Base-by-base conservation (phyloP, 495 filamentous ascomycete species). In the Aspergillus ostianus region DNA sequence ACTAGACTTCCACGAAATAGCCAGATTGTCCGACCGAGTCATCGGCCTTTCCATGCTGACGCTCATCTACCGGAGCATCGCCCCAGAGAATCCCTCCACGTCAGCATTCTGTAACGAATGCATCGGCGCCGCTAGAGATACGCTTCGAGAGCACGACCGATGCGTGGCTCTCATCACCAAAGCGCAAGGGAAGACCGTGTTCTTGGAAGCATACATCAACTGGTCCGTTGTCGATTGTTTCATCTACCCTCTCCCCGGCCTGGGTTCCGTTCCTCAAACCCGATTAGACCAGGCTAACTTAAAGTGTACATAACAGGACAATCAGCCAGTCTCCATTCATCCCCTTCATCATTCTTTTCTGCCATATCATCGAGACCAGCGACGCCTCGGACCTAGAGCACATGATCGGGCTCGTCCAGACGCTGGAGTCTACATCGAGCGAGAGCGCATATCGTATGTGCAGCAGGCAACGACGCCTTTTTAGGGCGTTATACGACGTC, bases 331-430 rank as follows among this genome's bases (percentile, higher is more conserved):
- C 53, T 1, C 64, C 65, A 0, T 68, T 68, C 20, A 56, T 57
- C 13, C 65, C 65, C 17, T 65, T 64, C 52, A 64, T 62, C 30
- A 41, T 67, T 20, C 58, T 67, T 2, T 62, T 67, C 61, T 67
- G 61, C 61, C 52, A 67, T 48, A 58, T 58, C 30, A 59, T 68
- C 30, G 65, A 68, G 27, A 65, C 62, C 1, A 32, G 46, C 18
- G 54, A 63, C 0, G 51, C 47, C 3, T 46, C 50, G 8, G 62
- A 68, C 29, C 62, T 68, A 13, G 27, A 45, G 1, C 47, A 41
- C 41, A 55, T 68, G 51, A 44, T 46, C 20, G 44, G 26, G 3
- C 41, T 65, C 26, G 62, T 68, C 51, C 41, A 60, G 13, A 44
- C 57, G 18, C 57, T 68, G 27, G 47, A 63, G 29, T 59, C 55